phyloP scores from a whole-genome alignment of 345 rosid species.

The Arabis alpina region DNA sequence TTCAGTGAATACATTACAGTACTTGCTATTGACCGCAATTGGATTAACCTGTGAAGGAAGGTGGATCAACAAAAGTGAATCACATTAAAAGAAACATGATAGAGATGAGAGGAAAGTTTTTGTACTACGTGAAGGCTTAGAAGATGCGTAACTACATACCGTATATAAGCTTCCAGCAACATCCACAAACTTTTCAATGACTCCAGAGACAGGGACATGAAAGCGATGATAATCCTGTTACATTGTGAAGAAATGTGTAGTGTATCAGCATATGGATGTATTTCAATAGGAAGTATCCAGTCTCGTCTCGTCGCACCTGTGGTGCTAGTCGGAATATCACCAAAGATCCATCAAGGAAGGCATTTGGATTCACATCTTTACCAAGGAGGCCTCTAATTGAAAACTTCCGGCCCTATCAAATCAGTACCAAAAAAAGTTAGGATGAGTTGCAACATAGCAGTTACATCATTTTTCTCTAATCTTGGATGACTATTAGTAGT shows the following conservation, averaged over 20 bases:
- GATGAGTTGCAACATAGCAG: conserved; percentile 7
- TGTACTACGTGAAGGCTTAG: background rate
- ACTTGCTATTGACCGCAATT: conserved; percentile 90
- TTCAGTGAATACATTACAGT: conserved; percentile 93
- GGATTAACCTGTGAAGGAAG: conserved; percentile 74
- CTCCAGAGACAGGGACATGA: conserved; percentile 87
- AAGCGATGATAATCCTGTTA: conserved; percentile 89
- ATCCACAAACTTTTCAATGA: conserved; percentile 60
- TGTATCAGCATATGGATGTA: background rate
- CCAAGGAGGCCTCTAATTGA: conserved; percentile 89
- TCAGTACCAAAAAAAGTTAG: background rate
- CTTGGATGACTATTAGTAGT: background rate
- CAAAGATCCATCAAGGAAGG: conserved; percentile 71
- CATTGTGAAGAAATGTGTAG: conserved; percentile 12
- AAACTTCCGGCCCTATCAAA: conserved; percentile 76
- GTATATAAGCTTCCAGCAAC: conserved; percentile 82
- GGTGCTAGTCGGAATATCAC: conserved; percentile 94
- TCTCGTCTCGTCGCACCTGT: conserved; percentile 55
- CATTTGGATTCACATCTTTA: conserved; percentile 51
- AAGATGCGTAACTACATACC: conserved; percentile 46
- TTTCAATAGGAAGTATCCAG: background rate
- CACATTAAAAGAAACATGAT: background rate
- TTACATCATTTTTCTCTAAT: conserved; percentile 1
- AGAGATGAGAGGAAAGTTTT: conserved; percentile 5
- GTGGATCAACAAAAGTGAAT: background rate